phyloP scores from a whole-genome alignment of 2,329 filamentous ascomycete genomes.

The Cercospora beticola region DNA sequence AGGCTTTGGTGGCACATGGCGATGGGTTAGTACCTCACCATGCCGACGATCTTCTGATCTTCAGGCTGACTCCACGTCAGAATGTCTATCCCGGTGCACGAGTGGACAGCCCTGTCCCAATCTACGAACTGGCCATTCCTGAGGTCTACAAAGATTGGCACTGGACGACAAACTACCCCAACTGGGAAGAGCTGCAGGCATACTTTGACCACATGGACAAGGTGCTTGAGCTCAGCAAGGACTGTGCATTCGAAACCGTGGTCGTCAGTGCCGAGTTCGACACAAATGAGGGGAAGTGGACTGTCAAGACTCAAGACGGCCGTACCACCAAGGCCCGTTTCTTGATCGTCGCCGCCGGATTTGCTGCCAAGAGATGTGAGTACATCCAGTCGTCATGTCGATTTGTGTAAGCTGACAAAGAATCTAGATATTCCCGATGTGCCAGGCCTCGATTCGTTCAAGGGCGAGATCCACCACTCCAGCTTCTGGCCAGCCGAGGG shows the following conservation, averaged over 20 bases:
- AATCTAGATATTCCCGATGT: conserved; percentile 56
- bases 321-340: conserved; percentile 52
- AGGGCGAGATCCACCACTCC: conserved; percentile 54
- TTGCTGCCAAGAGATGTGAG: conserved; percentile 56
- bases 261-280: conserved; percentile 56
- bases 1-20: conserved; percentile 39
- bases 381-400: background rate
- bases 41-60: too few species aligned
- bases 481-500: conserved; percentile 45
- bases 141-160: conserved; percentile 57
- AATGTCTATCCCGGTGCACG: conserved; percentile 43
- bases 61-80: conserved; percentile 3
- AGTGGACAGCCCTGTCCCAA: conserved; percentile 43
- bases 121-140: conserved; percentile 40
- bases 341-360: conserved; percentile 56
- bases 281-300: conserved; percentile 50
- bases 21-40: conserved; percentile 26
- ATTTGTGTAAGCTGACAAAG: background rate
- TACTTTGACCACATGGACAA: conserved; percentile 64
- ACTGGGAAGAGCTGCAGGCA: conserved; percentile 48
- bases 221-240: conserved; percentile 56
- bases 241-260: conserved; percentile 57
- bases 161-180: conserved; percentile 45
- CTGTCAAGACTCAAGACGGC: conserved; percentile 53
- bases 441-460: conserved; percentile 60